Evolutionary conservation across 495 filamentous ascomycete species (phyloP).

Genomic region (Evansstolkia leycettana): DNA sequence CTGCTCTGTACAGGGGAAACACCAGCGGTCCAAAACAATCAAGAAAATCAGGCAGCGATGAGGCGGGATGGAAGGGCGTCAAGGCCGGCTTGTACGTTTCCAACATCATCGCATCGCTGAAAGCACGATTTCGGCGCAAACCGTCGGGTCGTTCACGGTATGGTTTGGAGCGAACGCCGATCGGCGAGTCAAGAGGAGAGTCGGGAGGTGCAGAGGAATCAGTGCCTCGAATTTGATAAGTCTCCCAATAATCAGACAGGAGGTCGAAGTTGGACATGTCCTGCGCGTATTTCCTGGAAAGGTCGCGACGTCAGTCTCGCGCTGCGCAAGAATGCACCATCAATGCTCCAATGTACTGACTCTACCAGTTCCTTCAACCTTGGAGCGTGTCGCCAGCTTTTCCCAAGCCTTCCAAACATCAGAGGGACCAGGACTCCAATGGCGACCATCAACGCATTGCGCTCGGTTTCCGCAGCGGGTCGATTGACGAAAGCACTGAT

Average conservation of each 20-base stretch:
- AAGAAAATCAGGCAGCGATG: conserved; percentile 62
- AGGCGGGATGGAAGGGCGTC: conserved; percentile 72
- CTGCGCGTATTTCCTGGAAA: conserved; percentile 19
- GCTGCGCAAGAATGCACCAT: neutral
- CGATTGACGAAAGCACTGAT: conserved; percentile 86
- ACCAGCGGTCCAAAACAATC: conserved; percentile 81
- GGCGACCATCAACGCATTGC: conserved; percentile 86
- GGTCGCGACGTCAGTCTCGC: conserved; percentile 2
- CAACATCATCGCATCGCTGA: conserved; percentile 38
- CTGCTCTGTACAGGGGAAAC: conserved; percentile 84
- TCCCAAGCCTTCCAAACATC: conserved; percentile 74
- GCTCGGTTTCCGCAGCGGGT: conserved; percentile 60
- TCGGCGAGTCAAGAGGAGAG: conserved; percentile 40
- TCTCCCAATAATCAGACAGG: conserved; percentile 72
- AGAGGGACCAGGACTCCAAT: conserved; percentile 81
- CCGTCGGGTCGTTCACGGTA: conserved; percentile 24
- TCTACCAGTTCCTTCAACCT: conserved; percentile 61
- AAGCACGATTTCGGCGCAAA: conserved; percentile 19
- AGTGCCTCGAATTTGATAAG: conserved; percentile 42
- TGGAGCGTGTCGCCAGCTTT: conserved; percentile 79
- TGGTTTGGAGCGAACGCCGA: conserved; percentile 35
- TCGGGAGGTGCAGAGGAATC: conserved; percentile 24
- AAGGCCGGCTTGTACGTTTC: conserved; percentile 58
- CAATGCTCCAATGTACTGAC: conserved; percentile 26
- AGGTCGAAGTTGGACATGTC: conserved; percentile 37